Evolutionary conservation across 306 rosid species (phyloP).

Genomic region (Pyrus pyrifolia): DNA sequence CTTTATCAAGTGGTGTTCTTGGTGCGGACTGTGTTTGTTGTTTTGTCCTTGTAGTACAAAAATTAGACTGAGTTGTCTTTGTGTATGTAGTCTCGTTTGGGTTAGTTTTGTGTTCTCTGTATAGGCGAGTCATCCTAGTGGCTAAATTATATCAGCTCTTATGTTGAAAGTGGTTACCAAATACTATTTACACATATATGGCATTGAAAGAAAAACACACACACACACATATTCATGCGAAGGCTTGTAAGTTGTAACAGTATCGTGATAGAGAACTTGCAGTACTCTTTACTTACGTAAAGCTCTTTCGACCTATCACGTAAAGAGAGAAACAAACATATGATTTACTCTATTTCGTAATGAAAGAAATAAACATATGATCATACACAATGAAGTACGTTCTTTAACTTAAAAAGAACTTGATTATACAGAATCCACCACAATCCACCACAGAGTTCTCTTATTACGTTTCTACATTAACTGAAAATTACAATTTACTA

Average conservation of each 20-base stretch:
- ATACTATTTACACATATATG: background rate
- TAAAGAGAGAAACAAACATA: no score
- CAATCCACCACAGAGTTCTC: no score
- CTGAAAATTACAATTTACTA: background rate
- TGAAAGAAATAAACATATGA: background rate
- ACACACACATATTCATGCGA: no score
- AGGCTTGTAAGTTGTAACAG: background rate
- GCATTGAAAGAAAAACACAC: background rate
- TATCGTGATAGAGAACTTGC: background rate
- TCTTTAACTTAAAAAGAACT: no score
- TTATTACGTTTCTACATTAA: background rate
- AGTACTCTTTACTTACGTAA: background rate
- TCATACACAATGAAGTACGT: no score
- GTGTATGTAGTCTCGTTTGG: background rate
- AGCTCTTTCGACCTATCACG: background rate
- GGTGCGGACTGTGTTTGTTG: background rate
- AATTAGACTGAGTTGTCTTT: background rate
- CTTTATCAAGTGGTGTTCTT: no score
- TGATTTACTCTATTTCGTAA: no score
- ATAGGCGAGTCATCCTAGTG: no score
- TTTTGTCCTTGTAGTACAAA: background rate
- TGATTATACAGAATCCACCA: no score
- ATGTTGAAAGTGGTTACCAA: background rate
- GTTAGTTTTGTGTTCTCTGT: no score
- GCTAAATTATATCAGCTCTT: background rate